These are phyloP conservation scores for Apiospora kogelbergensis DNA, from an alignment of 2,329 filamentous ascomycete genomes.

Conservation along the genomic window DNA sequence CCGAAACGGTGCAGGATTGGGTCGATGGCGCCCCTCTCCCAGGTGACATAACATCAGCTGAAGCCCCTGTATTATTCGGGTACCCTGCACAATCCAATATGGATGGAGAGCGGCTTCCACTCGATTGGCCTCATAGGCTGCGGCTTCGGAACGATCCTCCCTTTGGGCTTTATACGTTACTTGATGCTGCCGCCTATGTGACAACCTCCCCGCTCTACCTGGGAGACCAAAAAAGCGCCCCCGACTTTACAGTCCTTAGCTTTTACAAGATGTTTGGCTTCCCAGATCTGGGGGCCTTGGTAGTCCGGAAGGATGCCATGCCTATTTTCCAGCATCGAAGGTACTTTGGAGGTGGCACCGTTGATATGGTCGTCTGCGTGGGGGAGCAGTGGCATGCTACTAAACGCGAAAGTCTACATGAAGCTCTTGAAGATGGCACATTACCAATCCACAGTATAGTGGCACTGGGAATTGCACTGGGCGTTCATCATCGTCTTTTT, in stretches of 20 bases:
- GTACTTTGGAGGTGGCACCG: constrained; percentile 94
- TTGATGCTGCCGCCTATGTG: constrained; percentile 82
- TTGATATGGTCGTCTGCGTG: constrained; percentile 81
- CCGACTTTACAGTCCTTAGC: constrained; percentile 85
- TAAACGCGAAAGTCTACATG: constrained; percentile 72
- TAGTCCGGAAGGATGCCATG: constrained; percentile 73
- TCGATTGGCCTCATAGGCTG: constrained; percentile 62
- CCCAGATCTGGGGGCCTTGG: constrained; percentile 82
- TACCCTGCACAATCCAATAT: constrained; percentile 94
- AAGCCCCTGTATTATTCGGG: constrained; percentile 58
- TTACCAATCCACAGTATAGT: constrained; percentile 88
- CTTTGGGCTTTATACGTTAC: constrained; percentile 61
- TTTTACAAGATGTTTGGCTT: constrained; percentile 99
- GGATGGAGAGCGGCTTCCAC: constrained; percentile 74
- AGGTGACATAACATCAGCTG: constrained; percentile 21
- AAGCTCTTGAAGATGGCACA: constrained; percentile 86
- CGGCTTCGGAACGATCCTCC: constrained; percentile 32
- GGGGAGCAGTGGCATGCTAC: constrained; percentile 80
- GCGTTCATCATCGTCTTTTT: constrained; percentile 68
- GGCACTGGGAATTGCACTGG: constrained; percentile 73
- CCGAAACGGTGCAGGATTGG: constrained; percentile 66
- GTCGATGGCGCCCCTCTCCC: constrained; percentile 42
- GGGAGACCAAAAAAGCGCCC: constrained; percentile 56
- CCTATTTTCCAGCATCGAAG: constrained; percentile 63
- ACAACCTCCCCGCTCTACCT: constrained; percentile 78